Evolutionary conservation across 73 alveolate genomes (phyloP).

Genomic region (Tetrahymena thermophila): DNA sequence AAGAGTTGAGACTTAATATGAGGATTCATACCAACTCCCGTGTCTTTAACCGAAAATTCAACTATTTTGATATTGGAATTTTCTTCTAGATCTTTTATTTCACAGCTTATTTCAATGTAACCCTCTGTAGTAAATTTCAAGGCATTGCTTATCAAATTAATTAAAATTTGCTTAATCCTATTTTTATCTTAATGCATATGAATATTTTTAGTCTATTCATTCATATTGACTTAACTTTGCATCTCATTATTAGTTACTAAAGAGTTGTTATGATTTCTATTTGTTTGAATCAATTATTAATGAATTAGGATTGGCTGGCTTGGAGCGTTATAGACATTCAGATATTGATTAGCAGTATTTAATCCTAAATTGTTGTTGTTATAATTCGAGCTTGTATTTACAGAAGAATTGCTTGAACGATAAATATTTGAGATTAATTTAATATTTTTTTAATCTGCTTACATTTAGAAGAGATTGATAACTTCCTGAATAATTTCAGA

Average conservation of each 20-base stretch:
- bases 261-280: background rate
- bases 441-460: background rate
- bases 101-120: background rate
- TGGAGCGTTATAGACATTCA: background rate
- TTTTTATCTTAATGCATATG: background rate
- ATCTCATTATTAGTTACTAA: background rate
- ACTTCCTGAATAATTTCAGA: background rate
- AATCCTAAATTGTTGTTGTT: background rate
- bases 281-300: background rate
- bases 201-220: background rate
- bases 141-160: background rate
- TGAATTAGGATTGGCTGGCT: background rate
- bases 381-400: background rate
- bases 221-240: background rate
- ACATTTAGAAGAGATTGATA: background rate
- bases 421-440: background rate
- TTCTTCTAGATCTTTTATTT: background rate
- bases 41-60: background rate
- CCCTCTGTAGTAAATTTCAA: background rate
- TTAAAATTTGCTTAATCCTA: background rate
- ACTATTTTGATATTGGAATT: background rate
- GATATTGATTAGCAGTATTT: background rate
- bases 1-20: background rate
- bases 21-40: background rate
- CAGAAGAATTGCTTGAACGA: background rate